A percentile compares a stretch with the other conserved stretches of the same genome.
Conservation (phyloP, 169 alveolate species). For the Cryptosporidium xiaoi region DNA sequence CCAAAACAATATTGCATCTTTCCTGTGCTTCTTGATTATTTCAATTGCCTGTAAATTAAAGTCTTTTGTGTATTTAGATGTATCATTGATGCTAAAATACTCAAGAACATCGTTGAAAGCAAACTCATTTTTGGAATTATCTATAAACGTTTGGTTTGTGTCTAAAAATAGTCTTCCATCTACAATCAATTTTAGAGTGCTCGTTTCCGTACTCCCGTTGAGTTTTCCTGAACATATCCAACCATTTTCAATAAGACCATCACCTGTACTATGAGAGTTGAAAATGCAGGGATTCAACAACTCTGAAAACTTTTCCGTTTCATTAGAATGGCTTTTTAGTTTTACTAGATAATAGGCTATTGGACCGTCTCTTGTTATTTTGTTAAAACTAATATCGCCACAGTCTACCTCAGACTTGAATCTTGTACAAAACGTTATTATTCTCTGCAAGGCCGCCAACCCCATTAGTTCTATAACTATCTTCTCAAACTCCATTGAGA, state of each 20-base stretch:
- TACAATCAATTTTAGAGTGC: conserved; percentile 18
- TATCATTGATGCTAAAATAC: conserved; percentile 21
- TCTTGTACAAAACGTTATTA: conserved; percentile 33
- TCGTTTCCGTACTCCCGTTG: neutral
- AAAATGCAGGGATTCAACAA: conserved; percentile 39
- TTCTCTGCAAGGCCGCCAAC: conserved; percentile 62
- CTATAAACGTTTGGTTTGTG: conserved; percentile 16
- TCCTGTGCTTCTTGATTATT: conserved; percentile 15
- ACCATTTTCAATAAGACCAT: neutral
- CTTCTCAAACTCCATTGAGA: conserved; percentile 48
- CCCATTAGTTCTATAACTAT: conserved; percentile 55
- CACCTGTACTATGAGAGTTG: neutral
- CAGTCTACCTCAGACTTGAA: conserved; percentile 39
- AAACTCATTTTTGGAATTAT: conserved; percentile 1
- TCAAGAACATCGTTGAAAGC: conserved; percentile 45
- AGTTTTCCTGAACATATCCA: conserved; percentile 42
- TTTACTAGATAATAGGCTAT: conserved; percentile 42
- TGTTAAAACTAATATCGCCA: conserved; percentile 5
- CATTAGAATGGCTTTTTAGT: neutral
- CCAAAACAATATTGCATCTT: conserved; percentile 52
- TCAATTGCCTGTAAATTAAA: conserved; percentile 23
- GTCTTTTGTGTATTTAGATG: neutral
- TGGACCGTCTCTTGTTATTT: conserved; percentile 61
- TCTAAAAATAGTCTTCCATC: conserved; percentile 61
- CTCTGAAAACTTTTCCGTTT: neutral